Evolutionary conservation across 2,329 filamentous ascomycete species (phyloP).

Genomic region (Tricladium varicosporioides): DNA sequence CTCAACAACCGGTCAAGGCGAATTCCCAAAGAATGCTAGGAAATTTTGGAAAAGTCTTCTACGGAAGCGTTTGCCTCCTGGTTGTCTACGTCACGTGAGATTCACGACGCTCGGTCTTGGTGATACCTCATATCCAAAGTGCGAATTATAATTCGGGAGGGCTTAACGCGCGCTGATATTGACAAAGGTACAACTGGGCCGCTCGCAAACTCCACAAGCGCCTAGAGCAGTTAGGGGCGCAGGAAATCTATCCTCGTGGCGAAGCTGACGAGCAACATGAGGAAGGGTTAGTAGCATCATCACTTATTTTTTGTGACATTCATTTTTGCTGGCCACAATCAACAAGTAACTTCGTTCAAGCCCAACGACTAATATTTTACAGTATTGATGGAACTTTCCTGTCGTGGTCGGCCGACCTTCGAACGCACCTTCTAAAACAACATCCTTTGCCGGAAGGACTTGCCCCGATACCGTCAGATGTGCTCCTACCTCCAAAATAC

Average conservation of each 20-base stretch:
- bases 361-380: conserved; percentile 4
- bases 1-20: conserved; percentile 93
- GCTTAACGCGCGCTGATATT: conserved; percentile 4
- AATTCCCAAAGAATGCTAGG: conserved; percentile 80
- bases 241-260: conserved; percentile 70
- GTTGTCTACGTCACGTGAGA: conserved; percentile 63
- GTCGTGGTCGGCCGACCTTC: conserved; percentile 71
- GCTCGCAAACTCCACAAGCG: conserved; percentile 84
- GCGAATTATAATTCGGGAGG: conserved; percentile 23
- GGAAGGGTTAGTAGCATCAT: conserved; percentile 66
- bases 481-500: conserved; percentile 75
- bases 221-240: conserved; percentile 78
- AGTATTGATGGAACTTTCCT: conserved; percentile 82
- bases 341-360: not conserved
- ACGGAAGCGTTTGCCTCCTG: conserved; percentile 70
- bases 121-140: conserved; percentile 93
- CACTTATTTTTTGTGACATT: not conserved
- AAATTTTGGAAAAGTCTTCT: conserved; percentile 84
- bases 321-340: too few relatives aligned
- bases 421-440: conserved; percentile 60
- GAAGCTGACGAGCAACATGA: conserved; percentile 94
- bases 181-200: conserved; percentile 81
- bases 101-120: conserved; percentile 91
- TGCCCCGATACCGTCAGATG: conserved; percentile 69
- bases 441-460: conserved; percentile 69